phyloP scores from a whole-genome alignment of 257 asterid species.

The Fraxinus pennsylvanica region DNA sequence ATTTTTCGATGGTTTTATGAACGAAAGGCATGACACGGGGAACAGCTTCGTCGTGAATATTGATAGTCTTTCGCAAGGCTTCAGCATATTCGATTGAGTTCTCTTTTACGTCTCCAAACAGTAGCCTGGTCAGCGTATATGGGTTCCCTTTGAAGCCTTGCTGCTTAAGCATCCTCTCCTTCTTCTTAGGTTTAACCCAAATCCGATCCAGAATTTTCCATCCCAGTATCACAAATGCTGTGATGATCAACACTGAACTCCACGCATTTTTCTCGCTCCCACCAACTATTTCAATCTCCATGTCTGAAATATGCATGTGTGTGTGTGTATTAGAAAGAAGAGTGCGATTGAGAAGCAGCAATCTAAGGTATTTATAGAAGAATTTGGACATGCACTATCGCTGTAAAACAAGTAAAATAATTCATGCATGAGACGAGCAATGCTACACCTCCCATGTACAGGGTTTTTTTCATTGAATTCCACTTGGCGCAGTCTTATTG shows the following conservation, averaged over 20 bases:
- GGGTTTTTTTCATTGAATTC: too few relatives aligned
- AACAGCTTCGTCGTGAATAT: conserved; percentile 15
- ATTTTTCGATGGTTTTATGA: conserved; percentile 15
- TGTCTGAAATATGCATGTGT: too few relatives aligned
- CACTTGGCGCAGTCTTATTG: too few relatives aligned
- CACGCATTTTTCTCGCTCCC: neutral
- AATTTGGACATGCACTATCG: too few relatives aligned
- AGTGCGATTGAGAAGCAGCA: too few relatives aligned
- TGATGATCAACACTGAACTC: neutral
- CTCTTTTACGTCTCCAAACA: conserved; percentile 32
- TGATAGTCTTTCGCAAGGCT: neutral
- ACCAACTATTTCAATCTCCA: neutral
- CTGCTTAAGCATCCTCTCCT: conserved; percentile 25
- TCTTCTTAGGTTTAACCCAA: conserved; percentile 21
- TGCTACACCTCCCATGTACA: too few relatives aligned
- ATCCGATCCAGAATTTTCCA: conserved; percentile 22
- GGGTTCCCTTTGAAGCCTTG: conserved; percentile 36
- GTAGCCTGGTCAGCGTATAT: conserved; percentile 4
- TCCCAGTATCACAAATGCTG: neutral
- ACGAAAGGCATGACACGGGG: conserved; percentile 36
- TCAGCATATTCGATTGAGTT: neutral
- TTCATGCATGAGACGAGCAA: too few relatives aligned
- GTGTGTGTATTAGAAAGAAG: too few relatives aligned
- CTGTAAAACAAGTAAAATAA: too few relatives aligned
- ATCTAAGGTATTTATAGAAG: neutral